Evolutionary conservation across 805 yeast genomes (phyloP).

Genomic region (Candida ovalis): DNA sequence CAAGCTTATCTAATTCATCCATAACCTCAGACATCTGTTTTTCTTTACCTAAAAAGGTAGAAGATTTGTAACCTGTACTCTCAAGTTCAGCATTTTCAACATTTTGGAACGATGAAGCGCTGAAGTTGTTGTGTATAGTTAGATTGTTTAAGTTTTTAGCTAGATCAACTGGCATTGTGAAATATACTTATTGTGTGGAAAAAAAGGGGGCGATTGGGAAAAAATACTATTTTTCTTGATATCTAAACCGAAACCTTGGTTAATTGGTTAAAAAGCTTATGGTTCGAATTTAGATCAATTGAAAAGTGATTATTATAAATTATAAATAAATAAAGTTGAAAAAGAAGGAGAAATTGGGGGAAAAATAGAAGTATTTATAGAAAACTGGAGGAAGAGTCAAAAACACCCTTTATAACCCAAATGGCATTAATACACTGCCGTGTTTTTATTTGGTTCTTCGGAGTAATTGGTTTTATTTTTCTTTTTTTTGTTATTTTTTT

Average conservation of each 20-base stretch:
- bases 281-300: too few species aligned
- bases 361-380: background rate
- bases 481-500: too few species aligned
- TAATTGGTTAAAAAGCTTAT: background rate
- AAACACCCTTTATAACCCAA: too few species aligned
- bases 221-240: background rate
- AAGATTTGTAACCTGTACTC: slow-evolving; percentile 61
- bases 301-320: background rate
- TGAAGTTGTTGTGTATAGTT: slow-evolving; percentile 35
- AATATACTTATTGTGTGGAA: background rate
- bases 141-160: slow-evolving; percentile 12
- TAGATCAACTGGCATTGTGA: background rate
- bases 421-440: too few species aligned
- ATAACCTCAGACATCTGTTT: slow-evolving; percentile 78
- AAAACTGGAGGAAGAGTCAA: background rate
- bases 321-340: background rate
- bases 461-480: too few species aligned
- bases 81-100: slow-evolving; percentile 28
- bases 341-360: background rate
- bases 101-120: slow-evolving; percentile 32
- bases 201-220: background rate
- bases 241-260: background rate
- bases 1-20: slow-evolving; percentile 74
- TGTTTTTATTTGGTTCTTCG: too few species aligned
- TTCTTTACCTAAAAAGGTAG: slow-evolving; percentile 76